Evolutionary conservation across 192 early-diverging fungal species (phyloP).

Genomic region (Spinellus fusiger): DNA sequence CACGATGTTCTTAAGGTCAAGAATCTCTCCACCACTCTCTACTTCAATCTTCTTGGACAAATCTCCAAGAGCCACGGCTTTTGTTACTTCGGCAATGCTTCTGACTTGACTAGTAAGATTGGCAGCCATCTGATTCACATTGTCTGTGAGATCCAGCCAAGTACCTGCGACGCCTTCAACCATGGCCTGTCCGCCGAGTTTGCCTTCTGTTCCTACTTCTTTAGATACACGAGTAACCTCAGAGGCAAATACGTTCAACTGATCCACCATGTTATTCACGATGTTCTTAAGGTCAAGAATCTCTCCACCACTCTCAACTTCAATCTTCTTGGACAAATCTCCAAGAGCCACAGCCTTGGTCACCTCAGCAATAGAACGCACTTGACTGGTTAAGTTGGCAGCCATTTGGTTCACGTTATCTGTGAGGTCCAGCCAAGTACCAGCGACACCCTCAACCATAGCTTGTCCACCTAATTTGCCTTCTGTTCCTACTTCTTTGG

Average conservation of each 20-base stretch:
- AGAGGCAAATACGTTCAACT: conserved; percentile 38
- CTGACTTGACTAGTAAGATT: conserved; percentile 57
- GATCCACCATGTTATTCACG: conserved; percentile 80
- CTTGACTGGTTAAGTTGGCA: conserved; percentile 55
- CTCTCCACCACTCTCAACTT: conserved; percentile 57
- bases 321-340: conserved; percentile 55
- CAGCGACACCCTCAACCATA: conserved; percentile 60
- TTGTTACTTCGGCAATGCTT: conserved; percentile 56
- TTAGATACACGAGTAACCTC: conserved; percentile 61
- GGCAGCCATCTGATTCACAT: conserved; percentile 59
- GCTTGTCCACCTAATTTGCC: conserved; percentile 76
- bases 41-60: conserved; percentile 50
- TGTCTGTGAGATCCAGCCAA: conserved; percentile 59
- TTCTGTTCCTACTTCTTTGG: conserved; percentile 59
- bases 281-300: conserved; percentile 68
- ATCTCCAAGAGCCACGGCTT: conserved; percentile 49
- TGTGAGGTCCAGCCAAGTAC: conserved; percentile 72
- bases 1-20: conserved; percentile 46
- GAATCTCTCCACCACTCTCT: conserved; percentile 49
- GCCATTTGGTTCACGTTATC: conserved; percentile 64
- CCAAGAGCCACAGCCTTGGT: conserved; percentile 49
- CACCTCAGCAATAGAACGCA: conserved; percentile 62
- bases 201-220: conserved; percentile 58
- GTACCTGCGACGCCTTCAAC: conserved; percentile 55
- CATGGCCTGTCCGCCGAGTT: conserved; percentile 50